Conservation (phyloP, 805 yeast species). For the Ogataea siamensis region DNA sequence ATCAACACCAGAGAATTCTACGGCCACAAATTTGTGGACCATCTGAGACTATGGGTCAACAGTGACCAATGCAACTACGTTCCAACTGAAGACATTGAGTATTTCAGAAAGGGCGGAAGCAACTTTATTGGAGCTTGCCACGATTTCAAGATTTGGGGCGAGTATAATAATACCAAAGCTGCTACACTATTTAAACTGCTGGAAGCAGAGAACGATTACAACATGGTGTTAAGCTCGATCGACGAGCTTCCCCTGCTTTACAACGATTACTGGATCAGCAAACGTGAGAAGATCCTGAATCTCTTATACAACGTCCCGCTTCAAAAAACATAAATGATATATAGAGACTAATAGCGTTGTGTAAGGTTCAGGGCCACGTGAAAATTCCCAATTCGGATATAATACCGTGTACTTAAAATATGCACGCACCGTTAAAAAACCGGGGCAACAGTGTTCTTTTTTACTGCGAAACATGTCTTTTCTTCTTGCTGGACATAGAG, state of each 20-base stretch:
- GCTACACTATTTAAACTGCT: slow-evolving; percentile 27
- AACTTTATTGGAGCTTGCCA: slow-evolving; percentile 43
- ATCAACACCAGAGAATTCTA: slow-evolving; percentile 24
- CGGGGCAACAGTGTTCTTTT: neutral
- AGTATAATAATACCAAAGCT: slow-evolving; percentile 35
- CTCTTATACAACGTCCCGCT: slow-evolving; percentile 21
- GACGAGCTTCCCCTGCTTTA: slow-evolving; percentile 29
- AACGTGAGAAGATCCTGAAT: slow-evolving; percentile 21
- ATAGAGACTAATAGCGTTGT: neutral
- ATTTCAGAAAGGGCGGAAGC: slow-evolving; percentile 34
- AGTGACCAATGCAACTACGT: slow-evolving; percentile 38
- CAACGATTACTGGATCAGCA: slow-evolving; percentile 27
- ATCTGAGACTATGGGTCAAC: slow-evolving; percentile 39
- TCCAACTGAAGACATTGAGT: slow-evolving; percentile 39
- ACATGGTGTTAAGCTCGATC: slow-evolving; percentile 17
- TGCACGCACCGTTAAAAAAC: neutral
- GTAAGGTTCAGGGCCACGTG: slow-evolving; percentile 1
- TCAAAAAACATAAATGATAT: no score
- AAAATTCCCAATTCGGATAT: neutral
- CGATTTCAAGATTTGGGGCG: slow-evolving; percentile 38
- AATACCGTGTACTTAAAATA: neutral
- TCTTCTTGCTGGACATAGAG: slow-evolving; percentile 31
- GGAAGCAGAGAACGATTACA: slow-evolving; percentile 22
- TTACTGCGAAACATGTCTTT: slow-evolving; percentile 2
- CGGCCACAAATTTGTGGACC: slow-evolving; percentile 35